These are phyloP conservation scores for Cryptococcus floricola DNA, from an alignment of 1,284 basidiomycete species.

Conservation along the genomic window DNA sequence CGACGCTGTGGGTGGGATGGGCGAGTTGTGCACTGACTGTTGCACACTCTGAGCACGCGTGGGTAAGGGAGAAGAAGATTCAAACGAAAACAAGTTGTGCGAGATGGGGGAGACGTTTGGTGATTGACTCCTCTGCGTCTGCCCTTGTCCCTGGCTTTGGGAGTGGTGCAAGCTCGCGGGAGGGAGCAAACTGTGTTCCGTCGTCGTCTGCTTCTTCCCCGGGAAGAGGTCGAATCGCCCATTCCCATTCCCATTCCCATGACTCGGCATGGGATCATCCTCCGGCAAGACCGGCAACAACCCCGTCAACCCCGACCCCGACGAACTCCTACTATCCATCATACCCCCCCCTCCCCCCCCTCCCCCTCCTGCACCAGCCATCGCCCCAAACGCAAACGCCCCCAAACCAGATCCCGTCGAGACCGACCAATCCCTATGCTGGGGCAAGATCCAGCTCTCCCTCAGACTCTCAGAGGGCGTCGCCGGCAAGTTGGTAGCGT, in stretches of 20 bases:
- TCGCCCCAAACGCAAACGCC: too few relatives aligned
- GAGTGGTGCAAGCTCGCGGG: not conserved
- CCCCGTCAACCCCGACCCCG: constrained; percentile 5
- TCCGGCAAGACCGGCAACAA: constrained; percentile 8
- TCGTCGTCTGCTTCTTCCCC: not conserved
- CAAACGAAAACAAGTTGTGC: not conserved
- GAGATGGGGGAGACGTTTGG: not conserved
- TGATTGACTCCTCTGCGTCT: not conserved
- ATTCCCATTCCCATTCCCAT: not conserved
- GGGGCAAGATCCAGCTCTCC: constrained; percentile 18
- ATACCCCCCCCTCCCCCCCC: not conserved
- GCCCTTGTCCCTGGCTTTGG: not conserved
- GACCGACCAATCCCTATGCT: constrained; percentile 5
- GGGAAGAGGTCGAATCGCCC: constrained; percentile 1
- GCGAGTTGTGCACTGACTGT: not conserved
- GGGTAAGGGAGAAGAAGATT: not conserved
- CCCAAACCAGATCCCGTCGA: not conserved
- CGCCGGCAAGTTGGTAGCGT: constrained; percentile 24
- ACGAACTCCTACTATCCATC: constrained; percentile 16
- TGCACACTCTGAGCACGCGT: not conserved
- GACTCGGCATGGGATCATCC: not conserved
- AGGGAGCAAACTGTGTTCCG: constrained; percentile 4
- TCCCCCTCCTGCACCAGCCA: not conserved
- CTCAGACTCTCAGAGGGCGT: constrained; percentile 32
- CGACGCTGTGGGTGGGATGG: not conserved